Percentiles rank a stretch among this genome's conserved stretches.
phyloP scores from a whole-genome alignment of 768 basidiomycete species.

The Sistotremastrum niveocremeum region DNA sequence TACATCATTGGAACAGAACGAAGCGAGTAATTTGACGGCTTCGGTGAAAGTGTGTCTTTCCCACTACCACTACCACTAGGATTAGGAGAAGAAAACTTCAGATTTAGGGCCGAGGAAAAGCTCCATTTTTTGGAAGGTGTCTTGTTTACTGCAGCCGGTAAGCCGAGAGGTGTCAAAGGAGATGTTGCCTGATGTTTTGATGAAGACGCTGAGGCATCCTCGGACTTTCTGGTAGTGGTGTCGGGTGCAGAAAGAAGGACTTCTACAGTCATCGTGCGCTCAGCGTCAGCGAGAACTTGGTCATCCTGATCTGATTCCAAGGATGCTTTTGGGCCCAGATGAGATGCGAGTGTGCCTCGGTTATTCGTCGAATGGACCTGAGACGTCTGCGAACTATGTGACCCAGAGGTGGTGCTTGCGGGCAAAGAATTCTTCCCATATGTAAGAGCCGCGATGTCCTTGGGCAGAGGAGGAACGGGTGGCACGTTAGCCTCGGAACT shows the following conservation, averaged over 20 bases:
- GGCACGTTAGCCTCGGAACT: slow-evolving; percentile 62
- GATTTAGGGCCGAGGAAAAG: slow-evolving; percentile 73
- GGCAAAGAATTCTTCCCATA: too few species aligned
- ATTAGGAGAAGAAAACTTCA: slow-evolving; percentile 36
- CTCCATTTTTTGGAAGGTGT: slow-evolving; percentile 97
- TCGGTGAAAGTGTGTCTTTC: too few species aligned
- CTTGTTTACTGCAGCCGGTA: slow-evolving; percentile 33
- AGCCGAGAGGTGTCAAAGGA: background rate
- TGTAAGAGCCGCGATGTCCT: slow-evolving; percentile 29
- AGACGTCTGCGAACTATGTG: too few species aligned
- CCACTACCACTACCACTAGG: background rate
- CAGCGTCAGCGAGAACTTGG: slow-evolving; percentile 14
- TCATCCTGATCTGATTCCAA: too few species aligned
- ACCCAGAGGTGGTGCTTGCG: too few species aligned
- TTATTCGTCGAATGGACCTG: too few species aligned
- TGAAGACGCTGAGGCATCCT: too few species aligned
- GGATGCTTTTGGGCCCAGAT: too few species aligned
- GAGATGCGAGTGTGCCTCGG: too few species aligned
- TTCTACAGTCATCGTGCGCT: slow-evolving; percentile 37
- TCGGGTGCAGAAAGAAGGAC: slow-evolving; percentile 26
- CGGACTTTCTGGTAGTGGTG: slow-evolving; percentile 7
- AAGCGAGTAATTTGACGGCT: slow-evolving; percentile 30
- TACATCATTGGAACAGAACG: slow-evolving; percentile 41
- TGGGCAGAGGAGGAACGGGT: slow-evolving; percentile 85
- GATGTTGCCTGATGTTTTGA: background rate